A percentile compares a stretch with the other conserved stretches of the same genome.
These are phyloP conservation scores for Phytophthora constricta DNA, from an alignment of 352 stramenopile genomes.

Conservation along the genomic window DNA sequence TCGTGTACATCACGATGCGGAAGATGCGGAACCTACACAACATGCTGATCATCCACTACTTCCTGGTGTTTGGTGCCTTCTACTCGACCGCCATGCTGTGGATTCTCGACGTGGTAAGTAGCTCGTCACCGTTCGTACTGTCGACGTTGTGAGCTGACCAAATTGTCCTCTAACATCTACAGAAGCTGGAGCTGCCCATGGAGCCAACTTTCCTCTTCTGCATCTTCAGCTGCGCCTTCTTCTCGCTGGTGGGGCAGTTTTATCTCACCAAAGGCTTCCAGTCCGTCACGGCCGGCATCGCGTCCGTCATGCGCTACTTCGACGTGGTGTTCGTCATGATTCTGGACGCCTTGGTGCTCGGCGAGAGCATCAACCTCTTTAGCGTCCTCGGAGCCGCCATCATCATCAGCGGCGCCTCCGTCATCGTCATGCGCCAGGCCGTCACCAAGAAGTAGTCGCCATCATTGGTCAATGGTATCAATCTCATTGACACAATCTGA, in stretches of 20 bases:
- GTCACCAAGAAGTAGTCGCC: too few species aligned
- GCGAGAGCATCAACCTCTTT: constrained; percentile 56
- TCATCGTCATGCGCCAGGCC: constrained; percentile 61
- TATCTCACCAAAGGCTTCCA: constrained; percentile 70
- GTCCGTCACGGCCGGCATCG: constrained; percentile 63
- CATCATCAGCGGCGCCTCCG: constrained; percentile 52
- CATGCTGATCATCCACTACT: constrained; percentile 53
- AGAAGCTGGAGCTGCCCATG: constrained; percentile 21
- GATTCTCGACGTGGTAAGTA: constrained; percentile 38
- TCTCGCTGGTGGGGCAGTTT: constrained; percentile 59
- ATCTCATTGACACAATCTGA: too few species aligned
- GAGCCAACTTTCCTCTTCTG: constrained; percentile 39
- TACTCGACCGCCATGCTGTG: constrained; percentile 38
- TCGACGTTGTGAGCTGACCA: background rate
- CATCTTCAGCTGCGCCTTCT: constrained; percentile 49
- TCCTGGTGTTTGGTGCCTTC: constrained; percentile 46
- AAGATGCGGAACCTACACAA: constrained; percentile 58
- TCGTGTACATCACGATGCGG: constrained; percentile 57
- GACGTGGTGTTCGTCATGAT: constrained; percentile 77
- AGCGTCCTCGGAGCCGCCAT: constrained; percentile 58
- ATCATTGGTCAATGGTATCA: too few species aligned
- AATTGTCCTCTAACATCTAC: background rate
- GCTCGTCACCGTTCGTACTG: background rate
- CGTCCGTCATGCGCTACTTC: constrained; percentile 74
- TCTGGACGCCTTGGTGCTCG: constrained; percentile 53